A percentile compares a stretch with the other conserved stretches of the same genome.
Evolutionary conservation across 2,329 filamentous ascomycete genomes (phyloP).

Genomic region (Gremmenia infestans): DNA sequence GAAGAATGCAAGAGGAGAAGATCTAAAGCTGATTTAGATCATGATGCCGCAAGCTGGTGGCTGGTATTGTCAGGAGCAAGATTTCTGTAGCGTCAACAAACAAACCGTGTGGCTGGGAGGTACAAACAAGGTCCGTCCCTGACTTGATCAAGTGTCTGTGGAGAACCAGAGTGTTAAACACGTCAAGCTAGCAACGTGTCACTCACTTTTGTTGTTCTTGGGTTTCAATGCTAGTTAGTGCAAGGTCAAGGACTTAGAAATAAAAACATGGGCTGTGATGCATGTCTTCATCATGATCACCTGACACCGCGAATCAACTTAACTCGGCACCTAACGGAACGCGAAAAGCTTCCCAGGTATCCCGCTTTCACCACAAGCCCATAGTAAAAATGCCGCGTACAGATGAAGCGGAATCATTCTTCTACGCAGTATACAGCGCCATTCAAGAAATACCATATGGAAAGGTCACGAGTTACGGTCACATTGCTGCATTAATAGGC

Average conservation of each 20-base stretch:
- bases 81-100: neutral
- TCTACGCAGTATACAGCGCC: slow-evolving; percentile 72
- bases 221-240: too few relatives aligned
- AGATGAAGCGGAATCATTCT: slow-evolving; percentile 72
- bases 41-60: slow-evolving; percentile 7
- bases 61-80: slow-evolving; percentile 1
- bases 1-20: neutral
- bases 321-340: neutral
- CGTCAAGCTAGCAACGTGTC: too few relatives aligned
- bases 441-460: slow-evolving; percentile 81
- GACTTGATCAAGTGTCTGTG: neutral
- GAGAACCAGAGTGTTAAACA: too few relatives aligned
- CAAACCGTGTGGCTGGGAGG: slow-evolving; percentile 8
- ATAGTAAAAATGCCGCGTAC: slow-evolving; percentile 51
- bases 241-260: neutral
- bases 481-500: slow-evolving; percentile 68
- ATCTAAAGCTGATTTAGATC: neutral
- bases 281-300: neutral
- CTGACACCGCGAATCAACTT: neutral
- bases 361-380: neutral
- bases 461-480: slow-evolving; percentile 82
- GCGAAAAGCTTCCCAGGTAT: neutral
- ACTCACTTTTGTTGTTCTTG: too few relatives aligned
- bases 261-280: neutral
- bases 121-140: neutral